Conservation (phyloP, 2,329 filamentous ascomycete genomes). For the Penicillium psychrosexuale region DNA sequence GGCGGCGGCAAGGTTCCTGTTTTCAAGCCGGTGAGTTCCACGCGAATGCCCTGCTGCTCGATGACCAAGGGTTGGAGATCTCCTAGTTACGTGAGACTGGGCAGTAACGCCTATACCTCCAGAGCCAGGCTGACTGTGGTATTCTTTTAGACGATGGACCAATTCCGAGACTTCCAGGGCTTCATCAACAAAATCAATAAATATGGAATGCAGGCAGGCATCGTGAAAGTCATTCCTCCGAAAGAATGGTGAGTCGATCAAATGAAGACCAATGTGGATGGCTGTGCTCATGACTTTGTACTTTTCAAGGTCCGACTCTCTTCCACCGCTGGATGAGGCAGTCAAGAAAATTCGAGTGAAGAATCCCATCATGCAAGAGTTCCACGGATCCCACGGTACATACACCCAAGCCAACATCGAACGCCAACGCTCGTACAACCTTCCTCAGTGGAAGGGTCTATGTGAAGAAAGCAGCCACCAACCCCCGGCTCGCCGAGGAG, state of each 20-base stretch:
- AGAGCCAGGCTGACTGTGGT: constrained; percentile 18
- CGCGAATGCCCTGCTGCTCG: not conserved
- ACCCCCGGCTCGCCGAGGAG: constrained; percentile 81
- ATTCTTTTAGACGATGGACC: constrained; percentile 67
- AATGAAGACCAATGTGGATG: not conserved
- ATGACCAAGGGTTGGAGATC: too few relatives aligned
- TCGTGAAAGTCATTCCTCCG: constrained; percentile 92
- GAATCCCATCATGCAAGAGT: constrained; percentile 97
- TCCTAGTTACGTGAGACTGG: not conserved
- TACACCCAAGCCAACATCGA: constrained; percentile 97
- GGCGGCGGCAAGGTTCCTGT: constrained; percentile 79
- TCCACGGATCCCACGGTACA: constrained; percentile 90
- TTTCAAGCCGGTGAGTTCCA: constrained; percentile 71
- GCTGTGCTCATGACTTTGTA: constrained; percentile 9
- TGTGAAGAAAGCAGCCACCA: constrained; percentile 96
- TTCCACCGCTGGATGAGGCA: constrained; percentile 75
- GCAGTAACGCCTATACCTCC: not conserved
- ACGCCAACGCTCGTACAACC: constrained; percentile 91
- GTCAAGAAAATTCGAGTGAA: constrained; percentile 91
- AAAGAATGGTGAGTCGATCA: constrained; percentile 76
- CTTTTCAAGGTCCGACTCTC: constrained; percentile 58
- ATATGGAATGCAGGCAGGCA: constrained; percentile 96
- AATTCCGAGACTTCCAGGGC: constrained; percentile 89
- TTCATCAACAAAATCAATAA: constrained; percentile 88
- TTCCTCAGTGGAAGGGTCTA: constrained; percentile 91